Evolutionary conservation across 2,329 filamentous ascomycete species (phyloP).

Genomic region (Zopfia rhizophila): DNA sequence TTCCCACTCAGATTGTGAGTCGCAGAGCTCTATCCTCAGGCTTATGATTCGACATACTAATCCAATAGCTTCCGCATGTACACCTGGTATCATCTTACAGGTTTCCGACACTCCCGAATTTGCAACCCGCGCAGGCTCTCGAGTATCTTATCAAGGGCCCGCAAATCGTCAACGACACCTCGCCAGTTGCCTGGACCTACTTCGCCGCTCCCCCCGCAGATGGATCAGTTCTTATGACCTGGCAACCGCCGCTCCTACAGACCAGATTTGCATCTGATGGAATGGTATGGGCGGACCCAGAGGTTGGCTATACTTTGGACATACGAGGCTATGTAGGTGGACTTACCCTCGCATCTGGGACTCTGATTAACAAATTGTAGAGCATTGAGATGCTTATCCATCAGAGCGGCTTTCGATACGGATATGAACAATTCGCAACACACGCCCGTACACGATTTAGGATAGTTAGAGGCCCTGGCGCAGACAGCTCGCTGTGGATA

Average conservation of each 20-base stretch:
- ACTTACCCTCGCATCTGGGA: constrained; percentile 10
- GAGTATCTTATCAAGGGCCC: constrained; percentile 86
- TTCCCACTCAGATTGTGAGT: constrained; percentile 46
- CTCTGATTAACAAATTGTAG: constrained; percentile 58
- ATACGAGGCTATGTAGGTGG: constrained; percentile 70
- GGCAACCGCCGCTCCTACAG: constrained; percentile 79
- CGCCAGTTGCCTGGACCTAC: constrained; percentile 94
- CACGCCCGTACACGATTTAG: constrained; percentile 89
- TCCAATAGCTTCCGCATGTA: constrained; percentile 79
- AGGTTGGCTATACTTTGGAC: constrained; percentile 80
- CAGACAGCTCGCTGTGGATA: constrained; percentile 87
- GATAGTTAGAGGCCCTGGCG: constrained; percentile 75
- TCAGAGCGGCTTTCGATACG: constrained; percentile 80
- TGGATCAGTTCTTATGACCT: constrained; percentile 84
- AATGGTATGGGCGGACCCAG: constrained; percentile 87
- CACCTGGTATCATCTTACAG: constrained; percentile 87
- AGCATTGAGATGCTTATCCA: constrained; percentile 90
- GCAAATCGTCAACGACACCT: constrained; percentile 83
- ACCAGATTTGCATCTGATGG: constrained; percentile 89
- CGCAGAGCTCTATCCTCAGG: constrained; percentile 15
- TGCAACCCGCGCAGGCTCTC: constrained; percentile 80
- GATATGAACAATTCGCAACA: constrained; percentile 75
- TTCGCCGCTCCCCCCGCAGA: constrained; percentile 79
- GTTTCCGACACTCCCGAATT: constrained; percentile 77
- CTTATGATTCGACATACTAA: constrained; percentile 25